These are phyloP conservation scores for Achaetomiella virescens DNA, from an alignment of 495 filamentous ascomycete genomes.

Conservation along the genomic window DNA sequence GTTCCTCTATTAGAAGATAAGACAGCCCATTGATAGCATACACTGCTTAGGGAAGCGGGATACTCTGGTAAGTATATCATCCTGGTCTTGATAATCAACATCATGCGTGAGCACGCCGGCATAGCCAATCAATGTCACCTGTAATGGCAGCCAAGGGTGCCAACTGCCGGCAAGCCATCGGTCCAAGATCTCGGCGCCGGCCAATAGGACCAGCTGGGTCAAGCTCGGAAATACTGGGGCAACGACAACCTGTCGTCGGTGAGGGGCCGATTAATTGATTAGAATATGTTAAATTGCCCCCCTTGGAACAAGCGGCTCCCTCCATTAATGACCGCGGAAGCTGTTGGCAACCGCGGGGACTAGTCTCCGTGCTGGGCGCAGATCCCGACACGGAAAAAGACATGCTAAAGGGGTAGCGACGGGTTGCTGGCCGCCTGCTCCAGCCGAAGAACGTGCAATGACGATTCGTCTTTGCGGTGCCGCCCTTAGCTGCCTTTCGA, in stretches of 20 bases:
- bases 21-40: neutral
- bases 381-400: slow-evolving; percentile 21
- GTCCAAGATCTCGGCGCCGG: neutral
- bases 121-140: neutral
- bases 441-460: neutral
- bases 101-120: slow-evolving; percentile 1
- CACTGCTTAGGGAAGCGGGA: neutral
- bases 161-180: slow-evolving; percentile 20
- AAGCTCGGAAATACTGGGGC: neutral
- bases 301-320: neutral
- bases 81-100: slow-evolving; percentile 7
- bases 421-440: neutral
- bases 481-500: neutral
- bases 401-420: neutral
- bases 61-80: slow-evolving; percentile 13
- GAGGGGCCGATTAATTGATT: slow-evolving; percentile 21
- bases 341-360: slow-evolving; percentile 14
- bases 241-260: slow-evolving; percentile 3
- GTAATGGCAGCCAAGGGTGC: neutral
- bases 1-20: neutral
- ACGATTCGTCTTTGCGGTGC: neutral
- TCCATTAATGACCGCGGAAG: neutral
- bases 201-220: slow-evolving; percentile 13
- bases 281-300: slow-evolving; percentile 13
- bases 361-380: slow-evolving; percentile 18